phyloP scores from a whole-genome alignment of 176 grass and related monocot species.

The Themeda triandra region DNA sequence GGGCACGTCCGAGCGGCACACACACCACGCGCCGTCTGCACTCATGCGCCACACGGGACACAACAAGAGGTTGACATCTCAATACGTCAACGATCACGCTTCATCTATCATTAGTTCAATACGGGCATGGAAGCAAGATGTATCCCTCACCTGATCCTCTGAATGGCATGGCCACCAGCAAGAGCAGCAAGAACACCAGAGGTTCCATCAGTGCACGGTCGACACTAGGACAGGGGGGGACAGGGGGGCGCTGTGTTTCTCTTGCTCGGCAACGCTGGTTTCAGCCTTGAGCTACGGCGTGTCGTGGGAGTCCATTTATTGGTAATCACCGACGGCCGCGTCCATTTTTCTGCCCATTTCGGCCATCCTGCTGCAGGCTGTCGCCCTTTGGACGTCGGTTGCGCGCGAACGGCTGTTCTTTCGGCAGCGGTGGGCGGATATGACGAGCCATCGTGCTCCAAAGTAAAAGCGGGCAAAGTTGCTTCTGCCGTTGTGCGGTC shows the following conservation, averaged over 20 bases:
- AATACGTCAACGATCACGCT: neutral
- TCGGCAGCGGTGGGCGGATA: neutral
- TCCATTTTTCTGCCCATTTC: constrained; percentile 1
- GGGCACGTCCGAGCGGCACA: constrained; percentile 35
- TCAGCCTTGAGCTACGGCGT: neutral
- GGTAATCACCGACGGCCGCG: neutral
- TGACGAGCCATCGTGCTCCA: constrained; percentile 9
- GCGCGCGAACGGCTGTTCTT: neutral
- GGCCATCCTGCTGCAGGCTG: constrained; percentile 38
- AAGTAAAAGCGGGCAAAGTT: constrained; percentile 19
- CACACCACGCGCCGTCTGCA: constrained; percentile 50
- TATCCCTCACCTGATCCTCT: constrained; percentile 42
- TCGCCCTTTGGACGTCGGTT: constrained; percentile 27
- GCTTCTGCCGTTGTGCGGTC: neutral
- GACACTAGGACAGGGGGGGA: neutral
- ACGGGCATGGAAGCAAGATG: neutral
- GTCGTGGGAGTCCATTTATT: constrained; percentile 13
- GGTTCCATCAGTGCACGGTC: neutral
- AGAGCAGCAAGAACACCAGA: constrained; percentile 11
- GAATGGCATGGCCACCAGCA: constrained; percentile 21
- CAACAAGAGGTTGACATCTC: neutral
- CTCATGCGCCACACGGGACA: neutral
- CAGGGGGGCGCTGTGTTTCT: neutral
- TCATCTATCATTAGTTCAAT: neutral
- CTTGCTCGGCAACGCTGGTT: neutral